Evolutionary conservation across 2,329 filamentous ascomycete species (phyloP), one percentile per base, ranked within the genome.

Genomic region (Colletotrichum camelliae): DNA sequence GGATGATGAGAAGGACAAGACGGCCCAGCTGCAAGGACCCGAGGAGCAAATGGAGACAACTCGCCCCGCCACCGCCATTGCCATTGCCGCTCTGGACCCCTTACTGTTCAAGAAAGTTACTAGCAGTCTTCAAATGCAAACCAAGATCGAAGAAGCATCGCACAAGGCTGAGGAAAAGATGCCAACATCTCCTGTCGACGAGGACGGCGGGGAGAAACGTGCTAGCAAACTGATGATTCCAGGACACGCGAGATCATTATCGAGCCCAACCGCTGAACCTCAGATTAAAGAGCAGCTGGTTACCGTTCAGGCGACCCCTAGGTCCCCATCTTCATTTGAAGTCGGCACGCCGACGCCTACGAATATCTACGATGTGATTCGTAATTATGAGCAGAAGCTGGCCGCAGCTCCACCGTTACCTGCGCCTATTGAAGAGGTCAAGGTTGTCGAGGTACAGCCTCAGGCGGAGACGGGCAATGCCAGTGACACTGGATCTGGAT

Each of bases 311-410:
- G 57, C 35, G 16, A 29, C 29, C 24, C 70, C 74, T 4, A 58
- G 52, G 35, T 48, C 57, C 15, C 39, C 43, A 15, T 33, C 66
- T 10, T 43, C 70, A 13, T n/a, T 67, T 52, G 70, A 33, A n/a
- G 43, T 65, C 29, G 71, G 58, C 29, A 74, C 70, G 10, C 74
- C 64, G 2, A 75, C 74, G 18, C 74, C 74, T 16, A 75, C 74
- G 13, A 75, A 77, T 18, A 77, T 75, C 10, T 77, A 75, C 55
- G 75, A 77, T 24, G 75, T 77, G 15, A 77, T 77, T 48, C 71
- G 75, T 15, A 68, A 71, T 16, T 77, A 77, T 33, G 77, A 77
- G 64, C 60, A 77, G 21, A 77, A 77, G 68, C 43, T 77, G 39
- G 65, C 77, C 5, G 72, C 74, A 29, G 68, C 67, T 3, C 16